Conservation (phyloP, 1,139 yeast species). For the Saccharomyces hybrid region DNA sequence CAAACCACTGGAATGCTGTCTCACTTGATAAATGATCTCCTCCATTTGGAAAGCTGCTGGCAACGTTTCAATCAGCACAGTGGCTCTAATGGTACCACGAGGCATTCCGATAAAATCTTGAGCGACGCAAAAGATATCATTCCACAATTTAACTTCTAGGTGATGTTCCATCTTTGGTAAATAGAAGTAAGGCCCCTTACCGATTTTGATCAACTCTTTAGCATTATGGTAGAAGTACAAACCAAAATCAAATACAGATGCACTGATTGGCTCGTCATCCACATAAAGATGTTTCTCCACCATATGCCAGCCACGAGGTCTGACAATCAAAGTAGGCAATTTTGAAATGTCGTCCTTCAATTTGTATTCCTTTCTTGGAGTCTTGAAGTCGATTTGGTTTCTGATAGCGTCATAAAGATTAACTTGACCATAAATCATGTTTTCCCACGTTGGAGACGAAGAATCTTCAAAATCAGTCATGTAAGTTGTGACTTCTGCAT, state of each 20-base stretch:
- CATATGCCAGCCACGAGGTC: conserved; percentile 84
- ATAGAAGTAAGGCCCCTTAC: conserved; percentile 65
- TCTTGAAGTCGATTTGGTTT: conserved; percentile 47
- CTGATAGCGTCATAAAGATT: conserved; percentile 80
- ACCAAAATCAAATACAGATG: conserved; percentile 68
- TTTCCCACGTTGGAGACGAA: conserved; percentile 87
- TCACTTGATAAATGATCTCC: conserved; percentile 54
- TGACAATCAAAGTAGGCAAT: conserved; percentile 61
- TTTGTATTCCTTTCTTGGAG: conserved; percentile 44
- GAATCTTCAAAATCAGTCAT: conserved; percentile 95
- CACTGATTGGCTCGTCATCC: conserved; percentile 66
- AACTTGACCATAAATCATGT: conserved; percentile 79
- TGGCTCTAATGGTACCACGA: conserved; percentile 63
- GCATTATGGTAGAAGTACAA: conserved; percentile 65
- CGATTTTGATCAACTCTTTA: conserved; percentile 44
- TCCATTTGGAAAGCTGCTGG: conserved; percentile 67
- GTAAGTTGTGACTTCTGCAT: conserved; percentile 78
- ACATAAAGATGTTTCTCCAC: conserved; percentile 59
- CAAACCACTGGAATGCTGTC: conserved; percentile 57
- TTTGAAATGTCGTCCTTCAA: conserved; percentile 41
- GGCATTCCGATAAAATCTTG: conserved; percentile 55
- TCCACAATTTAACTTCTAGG: conserved; percentile 65
- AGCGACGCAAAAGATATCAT: conserved; percentile 57
- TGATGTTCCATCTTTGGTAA: conserved; percentile 73
- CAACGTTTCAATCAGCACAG: conserved; percentile 58